Base-by-base conservation (phyloP, 345 rosid species). In the Eucalyptus marginata region DNA sequence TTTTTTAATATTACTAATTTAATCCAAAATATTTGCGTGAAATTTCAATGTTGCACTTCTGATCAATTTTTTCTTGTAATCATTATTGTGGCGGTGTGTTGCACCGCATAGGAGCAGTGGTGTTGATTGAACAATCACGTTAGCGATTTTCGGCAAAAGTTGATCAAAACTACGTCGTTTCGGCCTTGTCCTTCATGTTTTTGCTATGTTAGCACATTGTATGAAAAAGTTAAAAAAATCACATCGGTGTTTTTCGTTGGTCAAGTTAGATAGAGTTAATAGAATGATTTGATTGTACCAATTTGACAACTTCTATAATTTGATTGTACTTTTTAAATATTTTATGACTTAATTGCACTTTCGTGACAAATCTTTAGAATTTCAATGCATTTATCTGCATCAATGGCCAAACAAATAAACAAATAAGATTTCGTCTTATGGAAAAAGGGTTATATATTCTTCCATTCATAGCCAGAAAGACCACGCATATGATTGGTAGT, bases 21-120 rank as follows among this genome's bases (percentile, higher is more conserved):
- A 62, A 6, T 62, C 33, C 7, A 27, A 62, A 62, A 29, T 62
- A 3, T 29, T 27, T 13, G 16, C 0, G 1, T 13, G 16, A 14
- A 64, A n/a, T n/a, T 15, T 0, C 2, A 64, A 64, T n/a, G 3
- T n/a, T n/a, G 0, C 8, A 2, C 0, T 64, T 64, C 0, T 0
- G 3, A n/a, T 64, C 10, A 64, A 13, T 64, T 64, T 64, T 64
- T 0, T 3, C 4, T 7, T 31, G 10, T n/a, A 64, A 64, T 64
- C 2, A 0, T 7, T 64, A 16, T n/a, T 7, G 10, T 62, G 68
- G 4, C 0, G 17, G 68, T 62, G 68, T 62, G 68, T 56, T 24
- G 29, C 29, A 25, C 0, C 6, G 16, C 31, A 6, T 62, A 59
- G 68, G 31, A 59, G 15, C 1, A 6, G 8, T 59, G 31, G 31